Evolutionary conservation across 169 alveolate genomes (phyloP).

Genomic region (Ichthyophthirius multifiliis): DNA sequence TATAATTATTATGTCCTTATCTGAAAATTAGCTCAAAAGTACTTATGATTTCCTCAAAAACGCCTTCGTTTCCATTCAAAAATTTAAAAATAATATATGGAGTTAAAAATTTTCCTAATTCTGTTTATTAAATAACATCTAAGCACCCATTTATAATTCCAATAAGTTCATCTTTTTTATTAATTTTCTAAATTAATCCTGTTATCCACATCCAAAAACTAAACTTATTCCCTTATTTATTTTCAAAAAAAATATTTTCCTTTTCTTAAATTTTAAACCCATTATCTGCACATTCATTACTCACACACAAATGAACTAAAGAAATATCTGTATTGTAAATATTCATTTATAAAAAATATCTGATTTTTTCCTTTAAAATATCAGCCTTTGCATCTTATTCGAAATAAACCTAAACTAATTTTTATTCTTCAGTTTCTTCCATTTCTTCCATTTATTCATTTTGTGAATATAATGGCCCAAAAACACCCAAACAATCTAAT

Average conservation of each 20-base stretch:
- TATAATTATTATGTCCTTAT: neutral
- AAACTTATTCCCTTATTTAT: neutral
- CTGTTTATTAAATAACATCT: neutral
- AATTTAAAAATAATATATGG: neutral
- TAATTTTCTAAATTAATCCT: neutral
- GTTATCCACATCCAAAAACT: neutral
- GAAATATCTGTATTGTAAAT: neutral
- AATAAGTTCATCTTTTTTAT: neutral
- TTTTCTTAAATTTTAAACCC: neutral
- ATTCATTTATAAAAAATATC: neutral
- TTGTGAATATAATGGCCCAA: neutral
- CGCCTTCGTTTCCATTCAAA: neutral
- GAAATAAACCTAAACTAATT: neutral
- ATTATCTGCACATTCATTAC: neutral
- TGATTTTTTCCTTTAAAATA: neutral
- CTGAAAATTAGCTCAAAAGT: neutral
- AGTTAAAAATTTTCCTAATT: neutral
- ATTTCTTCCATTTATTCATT: too few relatives aligned
- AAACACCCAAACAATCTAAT: neutral
- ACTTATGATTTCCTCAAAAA: neutral
- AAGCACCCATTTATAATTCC: neutral
- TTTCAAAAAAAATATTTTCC: neutral
- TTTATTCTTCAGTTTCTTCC: neutral
- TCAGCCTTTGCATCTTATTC: neutral
- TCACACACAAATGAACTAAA: neutral